These are phyloP conservation scores for Triangularia setosa DNA, from an alignment of 2,329 filamentous ascomycete species.

Conservation along the genomic window DNA sequence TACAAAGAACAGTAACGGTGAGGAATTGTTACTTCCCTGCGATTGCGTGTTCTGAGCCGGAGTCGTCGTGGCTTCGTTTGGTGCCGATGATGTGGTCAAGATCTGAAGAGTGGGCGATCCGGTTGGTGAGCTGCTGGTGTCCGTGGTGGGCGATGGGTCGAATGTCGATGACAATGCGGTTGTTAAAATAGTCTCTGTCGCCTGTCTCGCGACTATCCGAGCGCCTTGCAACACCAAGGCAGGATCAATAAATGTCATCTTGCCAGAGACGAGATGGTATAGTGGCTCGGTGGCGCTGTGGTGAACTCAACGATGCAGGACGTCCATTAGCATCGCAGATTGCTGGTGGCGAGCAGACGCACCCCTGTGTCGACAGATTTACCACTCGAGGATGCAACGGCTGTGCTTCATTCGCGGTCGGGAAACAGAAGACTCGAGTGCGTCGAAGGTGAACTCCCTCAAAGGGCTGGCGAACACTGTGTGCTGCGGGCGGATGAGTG, in stretches of 20 bases:
- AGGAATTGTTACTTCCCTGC: constrained; percentile 45
- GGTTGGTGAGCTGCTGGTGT: not conserved
- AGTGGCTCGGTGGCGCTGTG: constrained; percentile 18
- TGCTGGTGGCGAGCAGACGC: constrained; percentile 10
- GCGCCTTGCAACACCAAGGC: constrained; percentile 26
- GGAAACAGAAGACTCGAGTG: not conserved
- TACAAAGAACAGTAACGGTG: constrained; percentile 85
- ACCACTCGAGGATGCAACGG: constrained; percentile 1
- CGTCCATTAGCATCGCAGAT: constrained; percentile 22
- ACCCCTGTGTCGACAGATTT: constrained; percentile 13
- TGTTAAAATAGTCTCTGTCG: constrained; percentile 8
- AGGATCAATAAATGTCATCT: constrained; percentile 28
- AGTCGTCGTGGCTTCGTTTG: constrained; percentile 14
- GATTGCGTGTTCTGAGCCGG: constrained; percentile 25
- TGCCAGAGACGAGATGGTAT: constrained; percentile 12
- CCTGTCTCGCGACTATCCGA: constrained; percentile 29
- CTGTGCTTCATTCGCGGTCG: not conserved
- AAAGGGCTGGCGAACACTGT: constrained; percentile 4
- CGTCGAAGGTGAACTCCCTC: constrained; percentile 15
- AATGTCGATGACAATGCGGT: constrained; percentile 2
- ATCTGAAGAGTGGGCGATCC: not conserved
- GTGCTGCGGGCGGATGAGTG: constrained; percentile 8
- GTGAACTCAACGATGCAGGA: constrained; percentile 18
- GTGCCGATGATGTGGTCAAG: constrained; percentile 4
- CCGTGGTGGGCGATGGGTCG: not conserved